Percentiles rank a stretch among this genome's conserved stretches.
Evolutionary conservation across 2,329 filamentous ascomycete genomes (phyloP).

Genomic region (Colletotrichum paranaense): DNA sequence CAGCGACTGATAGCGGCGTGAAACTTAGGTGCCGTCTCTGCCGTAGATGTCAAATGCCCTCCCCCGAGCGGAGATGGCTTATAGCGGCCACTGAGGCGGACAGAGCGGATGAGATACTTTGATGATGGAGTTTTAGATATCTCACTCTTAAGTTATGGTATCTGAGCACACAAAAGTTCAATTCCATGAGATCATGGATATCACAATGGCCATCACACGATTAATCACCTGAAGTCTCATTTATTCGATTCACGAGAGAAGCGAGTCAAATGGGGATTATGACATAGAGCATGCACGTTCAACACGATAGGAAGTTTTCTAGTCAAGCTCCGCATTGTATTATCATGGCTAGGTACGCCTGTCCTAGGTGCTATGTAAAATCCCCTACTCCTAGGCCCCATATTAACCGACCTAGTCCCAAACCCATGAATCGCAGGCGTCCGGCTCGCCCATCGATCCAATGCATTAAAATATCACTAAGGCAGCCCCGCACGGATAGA

Average conservation of each 20-base stretch:
- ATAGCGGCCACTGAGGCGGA: neutral
- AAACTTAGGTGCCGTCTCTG: neutral
- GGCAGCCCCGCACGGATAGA: conserved; percentile 19
- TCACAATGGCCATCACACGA: neutral
- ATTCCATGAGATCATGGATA: neutral
- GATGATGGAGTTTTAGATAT: neutral
- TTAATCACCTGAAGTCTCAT: no score
- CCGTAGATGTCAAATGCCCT: neutral
- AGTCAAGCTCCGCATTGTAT: neutral
- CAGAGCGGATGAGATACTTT: neutral
- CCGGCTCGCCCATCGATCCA: conserved; percentile 17
- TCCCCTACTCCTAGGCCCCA: neutral
- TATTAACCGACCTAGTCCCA: conserved; percentile 14
- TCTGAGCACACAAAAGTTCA: neutral
- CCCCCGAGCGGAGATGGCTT: neutral
- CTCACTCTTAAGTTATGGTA: neutral
- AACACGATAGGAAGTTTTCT: neutral
- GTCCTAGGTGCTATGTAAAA: neutral
- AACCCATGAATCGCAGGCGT: conserved; percentile 8
- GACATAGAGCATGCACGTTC: no score
- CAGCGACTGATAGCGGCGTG: neutral
- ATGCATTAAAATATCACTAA: conserved; percentile 23
- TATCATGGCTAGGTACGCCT: conserved; percentile 26
- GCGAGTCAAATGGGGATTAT: neutral
- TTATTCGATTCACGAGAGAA: neutral